Base-by-base conservation (phyloP, 2,329 filamentous ascomycete species). In the Stemphylium beticola region DNA sequence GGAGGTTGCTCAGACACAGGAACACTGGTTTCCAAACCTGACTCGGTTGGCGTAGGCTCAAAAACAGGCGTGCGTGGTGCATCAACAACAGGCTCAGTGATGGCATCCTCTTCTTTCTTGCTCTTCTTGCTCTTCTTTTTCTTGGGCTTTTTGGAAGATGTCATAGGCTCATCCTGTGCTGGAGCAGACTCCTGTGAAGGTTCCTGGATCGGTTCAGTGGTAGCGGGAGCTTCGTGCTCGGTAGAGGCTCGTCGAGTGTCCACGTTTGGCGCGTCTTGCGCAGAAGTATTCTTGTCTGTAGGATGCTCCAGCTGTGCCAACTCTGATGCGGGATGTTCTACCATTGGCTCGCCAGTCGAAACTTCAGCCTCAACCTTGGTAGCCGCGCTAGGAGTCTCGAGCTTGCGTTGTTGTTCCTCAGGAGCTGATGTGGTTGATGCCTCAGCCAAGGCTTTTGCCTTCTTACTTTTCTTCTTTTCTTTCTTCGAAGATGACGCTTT, bases 61-160 rank as follows among this genome's bases (percentile, higher is more conserved):
- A 17, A 1, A 26, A 29, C 10, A 7, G 36, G 17, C 29, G 42
- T 49, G 18, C 44, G 54, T 18, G 43, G 29, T 18, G 29, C 17
- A 11, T 46, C 54, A 31, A 37, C 29, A n/a, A 33, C 18, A 15
- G 42, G 31, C 4, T 41, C 38, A n/a, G 24, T 45, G 17, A 41
- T 18, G 9, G 50, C 36, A 11, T 49, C 39, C 9, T 60, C 56
- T 17, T 42, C 39, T 1, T 24, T 4, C 34, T 58, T 60, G 12
- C 39, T 49, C 48, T 57, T 58, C 48, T 60, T 66, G 1, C 56
- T 33, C 53, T 59, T 60, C 47, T 78, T 76, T 51, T 82, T 81
- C 12, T 76, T 50, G 15, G 37, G 76, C 58, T 80, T 82, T 57
- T 78, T 76, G 53, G 76, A 79, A 42, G 69, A 64, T 12, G 41